phyloP scores from a whole-genome alignment of 768 basidiomycete genomes.

The Rhodotorula diobovata region DNA sequence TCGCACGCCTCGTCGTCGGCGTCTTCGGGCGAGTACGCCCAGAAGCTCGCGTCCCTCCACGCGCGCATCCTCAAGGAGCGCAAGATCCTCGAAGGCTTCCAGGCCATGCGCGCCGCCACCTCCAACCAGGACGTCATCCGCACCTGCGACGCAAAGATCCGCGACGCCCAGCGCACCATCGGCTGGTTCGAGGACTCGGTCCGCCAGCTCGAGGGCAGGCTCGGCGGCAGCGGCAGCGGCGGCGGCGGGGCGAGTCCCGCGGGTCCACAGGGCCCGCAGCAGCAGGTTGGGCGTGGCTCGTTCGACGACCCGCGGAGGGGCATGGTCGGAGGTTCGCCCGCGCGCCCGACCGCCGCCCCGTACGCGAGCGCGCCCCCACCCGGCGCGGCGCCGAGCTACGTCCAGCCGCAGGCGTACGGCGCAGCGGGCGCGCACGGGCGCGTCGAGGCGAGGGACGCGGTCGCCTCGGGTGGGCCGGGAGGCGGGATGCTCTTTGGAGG shows the following conservation, averaged over 20 bases:
- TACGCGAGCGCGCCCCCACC: constrained; percentile 9
- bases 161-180: constrained; percentile 75
- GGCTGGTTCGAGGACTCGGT: constrained; percentile 83
- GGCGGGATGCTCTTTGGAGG: not conserved
- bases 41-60: constrained; percentile 81
- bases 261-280: not conserved
- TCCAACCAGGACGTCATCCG: constrained; percentile 79
- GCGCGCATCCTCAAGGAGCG: constrained; percentile 86
- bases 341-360: too few relatives aligned
- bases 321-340: too few relatives aligned
- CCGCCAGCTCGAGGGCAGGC: constrained; percentile 64
- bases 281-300: not conserved
- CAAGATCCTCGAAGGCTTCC: constrained; percentile 81
- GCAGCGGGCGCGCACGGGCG: constrained; percentile 10
- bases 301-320: not conserved
- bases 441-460: constrained; percentile 15
- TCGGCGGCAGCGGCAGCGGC: constrained; percentile 49
- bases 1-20: not conserved
- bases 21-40: not conserved
- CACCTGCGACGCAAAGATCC: constrained; percentile 75
- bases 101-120: constrained; percentile 72
- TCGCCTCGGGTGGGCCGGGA: constrained; percentile 2
- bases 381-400: constrained; percentile 33
- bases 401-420: constrained; percentile 23
- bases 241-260: not conserved